These are phyloP conservation scores for Diaporthe sp. DNA, from an alignment of 2,329 filamentous ascomycete species.

Conservation along the genomic window DNA sequence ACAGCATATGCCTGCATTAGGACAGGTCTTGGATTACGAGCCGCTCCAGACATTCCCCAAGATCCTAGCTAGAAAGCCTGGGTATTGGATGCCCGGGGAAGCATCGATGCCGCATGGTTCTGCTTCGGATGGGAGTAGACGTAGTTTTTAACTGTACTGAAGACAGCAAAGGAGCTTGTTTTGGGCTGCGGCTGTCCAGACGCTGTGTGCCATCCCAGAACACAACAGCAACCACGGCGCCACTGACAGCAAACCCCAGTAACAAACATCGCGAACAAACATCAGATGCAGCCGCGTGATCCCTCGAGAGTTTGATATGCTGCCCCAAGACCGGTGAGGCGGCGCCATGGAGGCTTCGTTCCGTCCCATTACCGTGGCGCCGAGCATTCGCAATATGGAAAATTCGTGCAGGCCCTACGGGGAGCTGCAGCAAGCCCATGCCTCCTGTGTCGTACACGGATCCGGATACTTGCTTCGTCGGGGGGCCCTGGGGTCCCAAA, in stretches of 20 bases:
- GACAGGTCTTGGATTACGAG: neutral
- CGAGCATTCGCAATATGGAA: constrained; percentile 4
- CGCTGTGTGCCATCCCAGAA: too few species aligned
- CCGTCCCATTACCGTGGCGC: constrained; percentile 25
- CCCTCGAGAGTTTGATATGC: neutral
- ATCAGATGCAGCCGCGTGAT: neutral
- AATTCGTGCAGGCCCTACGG: constrained; percentile 27
- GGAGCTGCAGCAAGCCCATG: constrained; percentile 37
- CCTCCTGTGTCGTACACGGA: constrained; percentile 33
- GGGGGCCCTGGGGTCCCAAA: constrained; percentile 15
- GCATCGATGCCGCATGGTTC: neutral
- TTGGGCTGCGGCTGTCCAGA: neutral
- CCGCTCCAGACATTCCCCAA: neutral
- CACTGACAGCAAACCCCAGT: neutral
- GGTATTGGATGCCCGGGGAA: neutral
- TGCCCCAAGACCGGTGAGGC: constrained; percentile 9
- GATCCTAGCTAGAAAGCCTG: neutral
- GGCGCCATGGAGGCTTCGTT: neutral
- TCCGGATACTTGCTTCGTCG: constrained; percentile 34
- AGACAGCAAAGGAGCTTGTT: neutral
- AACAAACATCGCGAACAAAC: neutral
- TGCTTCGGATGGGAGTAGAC: neutral
- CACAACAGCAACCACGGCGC: neutral
- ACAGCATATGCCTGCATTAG: neutral
- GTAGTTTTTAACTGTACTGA: neutral